Conservation (phyloP, 371 early-diverging fungal species). For the Mortierella sp. region DNA sequence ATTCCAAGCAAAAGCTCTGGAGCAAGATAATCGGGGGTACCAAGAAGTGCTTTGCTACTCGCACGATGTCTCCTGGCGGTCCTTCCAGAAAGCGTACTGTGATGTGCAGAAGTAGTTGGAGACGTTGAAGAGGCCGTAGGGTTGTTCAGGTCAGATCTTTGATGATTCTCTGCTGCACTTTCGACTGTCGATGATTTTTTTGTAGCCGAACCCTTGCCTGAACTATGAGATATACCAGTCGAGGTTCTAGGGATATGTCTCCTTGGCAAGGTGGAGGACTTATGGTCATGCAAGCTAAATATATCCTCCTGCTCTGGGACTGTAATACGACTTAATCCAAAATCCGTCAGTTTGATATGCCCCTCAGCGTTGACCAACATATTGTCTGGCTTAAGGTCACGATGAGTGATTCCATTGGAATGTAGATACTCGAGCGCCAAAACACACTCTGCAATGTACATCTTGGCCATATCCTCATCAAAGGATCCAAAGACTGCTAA, state of each 20-base stretch:
- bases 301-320: constrained; percentile 59
- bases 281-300: constrained; percentile 43
- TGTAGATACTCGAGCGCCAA: constrained; percentile 93
- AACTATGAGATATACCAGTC: constrained; percentile 1
- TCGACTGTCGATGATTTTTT: constrained; percentile 12
- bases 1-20: constrained; percentile 91
- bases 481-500: constrained; percentile 81
- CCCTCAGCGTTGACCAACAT: constrained; percentile 85
- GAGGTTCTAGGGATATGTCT: constrained; percentile 25
- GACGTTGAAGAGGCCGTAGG: not conserved
- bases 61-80: constrained; percentile 48
- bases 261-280: constrained; percentile 28
- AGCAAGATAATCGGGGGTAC: constrained; percentile 98
- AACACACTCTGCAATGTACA: constrained; percentile 92
- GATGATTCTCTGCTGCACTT: not conserved
- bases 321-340: constrained; percentile 87
- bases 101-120: constrained; percentile 1
- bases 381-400: constrained; percentile 92
- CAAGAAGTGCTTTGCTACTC: constrained; percentile 71
- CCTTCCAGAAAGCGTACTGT: constrained; percentile 18
- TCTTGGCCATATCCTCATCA: constrained; percentile 87
- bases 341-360: constrained; percentile 93
- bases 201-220: constrained; percentile 24
- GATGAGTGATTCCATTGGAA: constrained; percentile 76
- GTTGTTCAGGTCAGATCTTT: not conserved